Base-by-base conservation (phyloP, 2,329 filamentous ascomycete species). In the Nigrograna mackinnonii region DNA sequence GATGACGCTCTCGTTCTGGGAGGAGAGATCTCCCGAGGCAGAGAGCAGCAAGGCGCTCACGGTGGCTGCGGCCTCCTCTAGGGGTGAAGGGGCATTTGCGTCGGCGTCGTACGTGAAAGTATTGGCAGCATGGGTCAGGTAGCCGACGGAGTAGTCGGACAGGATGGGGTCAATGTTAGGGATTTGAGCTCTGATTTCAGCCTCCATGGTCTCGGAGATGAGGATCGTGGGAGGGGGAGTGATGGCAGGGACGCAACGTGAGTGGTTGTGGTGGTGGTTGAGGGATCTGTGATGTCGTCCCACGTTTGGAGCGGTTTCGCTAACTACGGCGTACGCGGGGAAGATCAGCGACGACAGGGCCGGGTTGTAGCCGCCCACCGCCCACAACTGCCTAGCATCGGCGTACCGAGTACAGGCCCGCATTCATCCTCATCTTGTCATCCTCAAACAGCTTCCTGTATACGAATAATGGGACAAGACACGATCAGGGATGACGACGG, bases 131-230 rank as follows among this genome's bases (percentile, higher is more conserved):
- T 99, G 92, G 62, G 85, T 91, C 57, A 99, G 79, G 67, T 97
- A 99, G 44, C 94, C 94, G 53, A 90, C 89, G 32, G 91, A 94
- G 72, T 96, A 96, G 72, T 95, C 89, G 36, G 90, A 91, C 55
- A 96, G 78, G 50, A 95, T 80, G 45, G 87, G 89, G 72, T 96
- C 91, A 57, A 96, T 89, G 64, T 87, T 86, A 49, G 91, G 91
- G 56, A 96, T 82, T 56, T 90, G 83, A 48, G 86, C 78, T 74
- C 86, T 87, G 66, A 96, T 90, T 74, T 95, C 89, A 62, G 87
- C 79, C 71, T 96, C 91, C 91, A 96, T 96, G 51, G 47, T 71
- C 48, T 46, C 47, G 44, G 22, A 22, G 18, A 26, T 28, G 35
- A 48, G 47, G 18, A 13, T 13, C 12, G 12, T 12, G 12, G 17